Percentiles rank a stretch among this genome's conserved stretches.
phyloP scores from a whole-genome alignment of 306 rosid genomes.

The Corylus americana region DNA sequence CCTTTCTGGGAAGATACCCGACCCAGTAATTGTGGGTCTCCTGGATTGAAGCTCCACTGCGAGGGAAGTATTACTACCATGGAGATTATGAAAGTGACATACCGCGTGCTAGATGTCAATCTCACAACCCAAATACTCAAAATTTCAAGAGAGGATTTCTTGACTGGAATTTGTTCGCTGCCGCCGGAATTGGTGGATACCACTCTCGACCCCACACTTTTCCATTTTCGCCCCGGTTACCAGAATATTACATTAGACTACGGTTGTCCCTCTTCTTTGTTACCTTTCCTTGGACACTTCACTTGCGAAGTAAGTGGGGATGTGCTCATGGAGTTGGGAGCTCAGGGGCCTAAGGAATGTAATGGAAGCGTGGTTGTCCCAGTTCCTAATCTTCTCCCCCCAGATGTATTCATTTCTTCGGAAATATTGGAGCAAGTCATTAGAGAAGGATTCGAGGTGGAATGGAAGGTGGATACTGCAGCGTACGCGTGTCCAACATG shows the following conservation, averaged over 20 bases:
- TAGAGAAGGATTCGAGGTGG: not conserved
- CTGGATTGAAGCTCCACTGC: conserved; percentile 37
- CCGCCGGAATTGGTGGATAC: conserved; percentile 24
- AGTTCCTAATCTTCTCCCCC: not conserved
- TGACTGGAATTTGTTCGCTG: conserved; percentile 31
- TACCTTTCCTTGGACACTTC: not conserved
- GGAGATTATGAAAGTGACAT: conserved; percentile 32
- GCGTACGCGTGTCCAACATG: too few species aligned
- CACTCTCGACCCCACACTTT: conserved; percentile 29
- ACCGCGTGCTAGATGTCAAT: conserved; percentile 30
- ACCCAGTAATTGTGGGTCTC: conserved; percentile 47
- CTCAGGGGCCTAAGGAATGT: not conserved
- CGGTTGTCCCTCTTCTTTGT: conserved; percentile 18
- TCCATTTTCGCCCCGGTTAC: conserved; percentile 16
- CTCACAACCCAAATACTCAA: conserved; percentile 11
- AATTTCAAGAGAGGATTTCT: conserved; percentile 41
- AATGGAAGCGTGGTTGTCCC: conserved; percentile 29
- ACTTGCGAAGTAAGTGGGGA: not conserved
- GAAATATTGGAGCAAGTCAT: conserved; percentile 14
- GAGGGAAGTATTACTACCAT: conserved; percentile 9
- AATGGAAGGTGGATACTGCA: not conserved
- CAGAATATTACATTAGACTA: conserved; percentile 37
- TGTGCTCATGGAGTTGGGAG: not conserved
- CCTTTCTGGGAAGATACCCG: conserved; percentile 50
- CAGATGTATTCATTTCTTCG: not conserved